Evolutionary conservation across 768 basidiomycete species (phyloP).

Genomic region (Xerocomus potaroensis): DNA sequence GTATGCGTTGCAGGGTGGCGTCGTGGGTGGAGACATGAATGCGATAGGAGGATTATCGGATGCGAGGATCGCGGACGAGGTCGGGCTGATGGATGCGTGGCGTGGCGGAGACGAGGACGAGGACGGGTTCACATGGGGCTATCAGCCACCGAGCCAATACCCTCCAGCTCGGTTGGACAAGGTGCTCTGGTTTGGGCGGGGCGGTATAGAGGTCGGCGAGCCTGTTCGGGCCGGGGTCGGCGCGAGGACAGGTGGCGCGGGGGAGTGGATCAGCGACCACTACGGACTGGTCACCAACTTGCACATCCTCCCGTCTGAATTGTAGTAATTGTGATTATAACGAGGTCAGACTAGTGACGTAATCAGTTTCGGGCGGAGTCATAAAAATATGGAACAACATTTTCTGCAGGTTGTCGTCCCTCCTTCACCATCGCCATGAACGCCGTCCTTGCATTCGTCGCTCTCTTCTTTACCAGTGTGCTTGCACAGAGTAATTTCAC

Average conservation of each 20-base stretch:
- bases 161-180: slow-evolving; percentile 63
- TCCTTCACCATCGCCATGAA: slow-evolving; percentile 41
- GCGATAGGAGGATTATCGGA: slow-evolving; percentile 52
- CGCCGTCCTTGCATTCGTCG: slow-evolving; percentile 36
- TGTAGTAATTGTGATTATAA: slow-evolving; percentile 20
- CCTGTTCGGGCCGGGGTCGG: slow-evolving; percentile 56
- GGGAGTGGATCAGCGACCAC: slow-evolving; percentile 64
- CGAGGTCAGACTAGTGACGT: slow-evolving; percentile 2
- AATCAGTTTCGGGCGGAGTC: slow-evolving; percentile 28
- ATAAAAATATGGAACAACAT: slow-evolving; percentile 24
- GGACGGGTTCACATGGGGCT: slow-evolving; percentile 64
- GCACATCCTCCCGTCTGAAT: slow-evolving; percentile 19
- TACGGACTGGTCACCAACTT: slow-evolving; percentile 50
- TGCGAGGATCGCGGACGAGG: slow-evolving; percentile 34
- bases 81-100: slow-evolving; percentile 62
- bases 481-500: slow-evolving; percentile 45
- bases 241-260: slow-evolving; percentile 34
- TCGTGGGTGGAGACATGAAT: slow-evolving; percentile 75
- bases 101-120: slow-evolving; percentile 39
- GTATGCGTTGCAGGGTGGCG: slow-evolving; percentile 46
- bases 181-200: slow-evolving; percentile 51
- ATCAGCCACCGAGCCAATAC: slow-evolving; percentile 45
- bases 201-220: slow-evolving; percentile 48
- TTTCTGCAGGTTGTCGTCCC: slow-evolving; percentile 10
- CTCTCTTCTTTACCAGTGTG: slow-evolving; percentile 39